Base-by-base conservation (phyloP, 179 eudicot genomes). In the Silene noctiflora region DNA sequence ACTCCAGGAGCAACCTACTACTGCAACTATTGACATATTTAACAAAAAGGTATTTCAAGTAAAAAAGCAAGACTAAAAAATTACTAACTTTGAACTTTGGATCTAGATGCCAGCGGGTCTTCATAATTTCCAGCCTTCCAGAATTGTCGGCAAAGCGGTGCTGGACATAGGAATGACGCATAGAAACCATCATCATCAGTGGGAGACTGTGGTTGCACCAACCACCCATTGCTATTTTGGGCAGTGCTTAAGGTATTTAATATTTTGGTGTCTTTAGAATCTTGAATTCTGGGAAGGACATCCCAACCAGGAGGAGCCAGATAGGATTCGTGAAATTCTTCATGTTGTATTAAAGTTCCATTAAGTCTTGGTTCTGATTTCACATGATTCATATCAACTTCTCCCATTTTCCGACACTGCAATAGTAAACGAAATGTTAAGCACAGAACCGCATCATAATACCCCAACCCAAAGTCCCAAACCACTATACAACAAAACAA, bases 121-220 rank as follows among this genome's bases (percentile, higher is more conserved):
- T 87, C 85, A 76, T 91, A 93, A 76, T 85, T 82, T 79, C 97
- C 97, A 81, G 97, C 91, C 85, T 84, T 93, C 98, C 98, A 93
- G 76, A 93, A 93, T 76, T 91, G 97, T 35, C 98, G 90, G 84
- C 97, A 91, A 65, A 93, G 65, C 39, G 98, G 96, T 56, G 95
- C 93, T n/a, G 93, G 87, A 76, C 88, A 79, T 63, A 85, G 25
- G 60, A 89, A 77, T 22, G 89, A 84, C 12, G 83, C 78, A 11
- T 88, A 82, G 74, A 80, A 83, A 85, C 81, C 79, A 20, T 87
- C 72, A 60, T 87, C 86, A 73, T 87, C 91, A 74, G 55, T 63
- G 29, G 83, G 75, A 44, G 88, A 82, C 59, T 61, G 78, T 21
- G 85, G 81, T 46, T 81, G 81, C 69, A 86, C 89, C 81, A 82